Base-by-base conservation (phyloP, 139 green algal species). In the Tetradesmus obliquus region DNA sequence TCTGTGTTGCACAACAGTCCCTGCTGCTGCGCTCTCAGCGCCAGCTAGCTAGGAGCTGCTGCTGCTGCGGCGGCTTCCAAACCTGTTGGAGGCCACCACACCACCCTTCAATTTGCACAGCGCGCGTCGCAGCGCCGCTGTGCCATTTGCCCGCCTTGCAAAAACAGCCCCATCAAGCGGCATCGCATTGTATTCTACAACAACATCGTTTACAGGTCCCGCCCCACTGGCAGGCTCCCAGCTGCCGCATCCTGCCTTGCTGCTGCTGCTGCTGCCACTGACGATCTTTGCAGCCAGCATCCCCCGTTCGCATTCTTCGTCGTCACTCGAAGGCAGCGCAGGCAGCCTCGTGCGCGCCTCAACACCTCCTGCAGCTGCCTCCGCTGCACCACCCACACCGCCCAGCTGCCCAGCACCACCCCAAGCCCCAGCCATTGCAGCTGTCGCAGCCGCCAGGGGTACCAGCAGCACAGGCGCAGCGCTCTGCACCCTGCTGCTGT, bases 251-350 rank as follows among this genome's bases (percentile, higher is more conserved):
- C 81, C 79, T 58, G 32, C 15, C 45, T 55, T 84, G 82, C 24
- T 88, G 57, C 84, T 88, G 84, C 82, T 87, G 82, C 84, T 80
- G 84, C 24, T 71, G 9, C 58, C 24, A 10, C 55, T 24, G 24
- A 55, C 6, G 1, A 53, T 32, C 15, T 55, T 71, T 6, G 24
- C 58, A 45, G 8, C 4, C 9, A 53, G 3, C n/a, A 54, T 22
- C 57, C 32, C 45, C 13, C 32, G 53, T 55, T 86, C 45, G 15
- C 45, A 66, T 72, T 88, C 55, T 79, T 76, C 84, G 5, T 79
- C 17, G 54, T 80, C 84, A 57, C 66, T 76, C 66, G 17, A 76
- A 24, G 66, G 15, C 66, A 76, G 66, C 66, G 66, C 66, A 76
- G 0, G 17, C 17, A 88, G 84, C 60, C 84, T 45, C 19, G 22